Evolutionary conservation across 129 eudicot species (phyloP), one percentile per base, ranked within the genome.

Genomic region (Arctium lappa): DNA sequence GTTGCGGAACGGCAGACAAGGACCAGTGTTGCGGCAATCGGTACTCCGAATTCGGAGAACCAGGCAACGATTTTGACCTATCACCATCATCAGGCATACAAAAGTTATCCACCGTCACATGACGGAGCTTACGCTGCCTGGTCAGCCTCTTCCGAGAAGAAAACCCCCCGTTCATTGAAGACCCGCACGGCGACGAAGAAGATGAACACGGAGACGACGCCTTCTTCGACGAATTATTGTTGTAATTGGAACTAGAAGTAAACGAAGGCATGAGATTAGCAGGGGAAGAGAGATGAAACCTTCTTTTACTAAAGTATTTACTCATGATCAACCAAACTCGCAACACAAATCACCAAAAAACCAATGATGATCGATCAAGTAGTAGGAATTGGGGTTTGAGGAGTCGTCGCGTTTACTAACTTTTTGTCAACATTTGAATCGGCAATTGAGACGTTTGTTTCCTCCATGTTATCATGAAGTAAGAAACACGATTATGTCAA

Each of bases 1-100:
- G 98, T 60, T 83, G 92, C 2, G 98, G 96, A 74, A 93, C 94
- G 30, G 92, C 96, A 4, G 91, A 87, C 69, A 76, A 80, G 8
- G 92, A 93, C 94, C 96, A 86, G 76, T 88, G 91, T 39, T 85
- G 79, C 79, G 72, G 73, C 70, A 78, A 48, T 62, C 48, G 79
- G 0, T 36, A 77, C 72, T 80, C 83, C 3, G 84, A 79, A 27
- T 81, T 80, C 13, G 97, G 97, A 22, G 97, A 89, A 79, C 56
- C 87, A 0, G 97, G 93, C 88, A 84, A 69, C 15, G 93, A 88
- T 76, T 83, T 83, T 0, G 95, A 83, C 77, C 83, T 74, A 4
- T 50, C 85, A 15, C 44, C 62, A 7, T 37, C 62, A 4, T 46
- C 78, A 8, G 76, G 72, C 68, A 73, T 44, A 46, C 88, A 90